phyloP scores from a whole-genome alignment of 1,284 basidiomycete species.

The Leccinum griseonigrum region DNA sequence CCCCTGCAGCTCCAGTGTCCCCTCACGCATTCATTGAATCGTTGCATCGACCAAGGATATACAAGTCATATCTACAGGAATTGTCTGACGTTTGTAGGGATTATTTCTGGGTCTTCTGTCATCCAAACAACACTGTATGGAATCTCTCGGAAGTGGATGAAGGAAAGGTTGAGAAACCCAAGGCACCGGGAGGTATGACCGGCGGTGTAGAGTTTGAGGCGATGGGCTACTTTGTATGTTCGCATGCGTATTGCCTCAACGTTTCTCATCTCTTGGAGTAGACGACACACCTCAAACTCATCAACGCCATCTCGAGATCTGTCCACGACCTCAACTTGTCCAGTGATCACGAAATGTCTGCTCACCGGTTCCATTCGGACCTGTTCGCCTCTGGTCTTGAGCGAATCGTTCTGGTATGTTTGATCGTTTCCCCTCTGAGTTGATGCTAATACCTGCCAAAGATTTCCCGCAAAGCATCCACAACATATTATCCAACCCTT shows the following conservation, averaged over 20 bases:
- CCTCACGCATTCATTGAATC: slow-evolving; percentile 89
- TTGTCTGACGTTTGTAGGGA: slow-evolving; percentile 88
- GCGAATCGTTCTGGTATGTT: slow-evolving; percentile 66
- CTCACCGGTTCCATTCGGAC: slow-evolving; percentile 78
- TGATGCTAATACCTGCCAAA: slow-evolving; percentile 34
- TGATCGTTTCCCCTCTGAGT: slow-evolving; percentile 13
- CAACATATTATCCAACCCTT: slow-evolving; percentile 87
- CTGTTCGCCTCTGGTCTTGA: slow-evolving; percentile 88
- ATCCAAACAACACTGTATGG: slow-evolving; percentile 92
- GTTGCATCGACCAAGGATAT: slow-evolving; percentile 80
- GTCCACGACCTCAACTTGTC: slow-evolving; percentile 64
- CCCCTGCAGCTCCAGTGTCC: slow-evolving; percentile 59
- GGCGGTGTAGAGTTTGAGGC: slow-evolving; percentile 98
- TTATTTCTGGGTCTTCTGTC: slow-evolving; percentile 99
- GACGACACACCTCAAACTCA: slow-evolving; percentile 81
- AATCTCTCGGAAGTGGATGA: slow-evolving; percentile 79
- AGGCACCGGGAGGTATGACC: slow-evolving; percentile 96
- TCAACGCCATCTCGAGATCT: slow-evolving; percentile 72
- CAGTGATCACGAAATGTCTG: slow-evolving; percentile 68
- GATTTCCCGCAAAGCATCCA: slow-evolving; percentile 91
- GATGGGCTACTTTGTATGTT: slow-evolving; percentile 87
- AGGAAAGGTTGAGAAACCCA: slow-evolving; percentile 81
- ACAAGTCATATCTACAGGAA: slow-evolving; percentile 90
- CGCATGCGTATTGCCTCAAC: not conserved
- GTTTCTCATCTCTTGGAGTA: slow-evolving; percentile 34